Percentiles rank a stretch among this genome's conserved stretches.
These are phyloP conservation scores for Clonostachys sp. DNA, from an alignment of 2,329 filamentous ascomycete species.

Conservation along the genomic window DNA sequence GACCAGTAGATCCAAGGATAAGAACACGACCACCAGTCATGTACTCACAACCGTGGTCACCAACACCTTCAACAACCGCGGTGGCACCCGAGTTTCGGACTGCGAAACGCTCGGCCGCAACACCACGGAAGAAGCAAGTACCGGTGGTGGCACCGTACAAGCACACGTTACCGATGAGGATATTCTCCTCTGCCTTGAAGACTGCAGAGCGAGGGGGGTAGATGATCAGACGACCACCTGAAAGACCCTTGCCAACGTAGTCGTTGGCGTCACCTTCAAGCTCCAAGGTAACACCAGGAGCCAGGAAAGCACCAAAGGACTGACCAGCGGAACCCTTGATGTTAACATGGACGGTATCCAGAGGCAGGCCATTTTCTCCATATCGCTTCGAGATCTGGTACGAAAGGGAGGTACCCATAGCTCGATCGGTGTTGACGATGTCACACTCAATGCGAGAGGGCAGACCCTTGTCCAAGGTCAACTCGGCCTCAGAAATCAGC, in stretches of 20 bases:
- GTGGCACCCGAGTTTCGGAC: conserved; percentile 95
- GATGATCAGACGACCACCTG: conserved; percentile 86
- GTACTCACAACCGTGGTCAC: conserved; percentile 97
- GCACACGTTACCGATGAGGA: conserved; percentile 90
- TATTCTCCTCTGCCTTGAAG: conserved; percentile 95
- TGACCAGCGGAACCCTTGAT: conserved; percentile 96
- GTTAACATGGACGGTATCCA: conserved; percentile 93
- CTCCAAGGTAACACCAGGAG: conserved; percentile 89
- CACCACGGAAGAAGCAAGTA: conserved; percentile 93
- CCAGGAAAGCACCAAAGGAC: conserved; percentile 92
- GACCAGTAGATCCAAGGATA: conserved; percentile 81
- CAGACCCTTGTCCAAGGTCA: conserved; percentile 90
- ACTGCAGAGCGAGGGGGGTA: conserved; percentile 87
- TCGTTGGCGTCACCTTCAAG: conserved; percentile 95
- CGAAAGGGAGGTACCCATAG: conserved; percentile 87
- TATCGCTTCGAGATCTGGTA: conserved; percentile 95
- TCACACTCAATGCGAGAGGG: conserved; percentile 93
- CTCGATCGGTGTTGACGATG: conserved; percentile 93
- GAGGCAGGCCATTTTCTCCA: conserved; percentile 81
- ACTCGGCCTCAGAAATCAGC: conserved; percentile 89
- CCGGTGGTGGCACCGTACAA: conserved; percentile 90
- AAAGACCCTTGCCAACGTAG: conserved; percentile 94
- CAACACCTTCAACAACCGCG: conserved; percentile 92
- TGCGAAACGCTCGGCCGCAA: conserved; percentile 93
- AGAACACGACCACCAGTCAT: conserved; percentile 95